These are phyloP conservation scores for Penicillium malachiteum DNA, from an alignment of 495 filamentous ascomycete genomes.

Conservation along the genomic window DNA sequence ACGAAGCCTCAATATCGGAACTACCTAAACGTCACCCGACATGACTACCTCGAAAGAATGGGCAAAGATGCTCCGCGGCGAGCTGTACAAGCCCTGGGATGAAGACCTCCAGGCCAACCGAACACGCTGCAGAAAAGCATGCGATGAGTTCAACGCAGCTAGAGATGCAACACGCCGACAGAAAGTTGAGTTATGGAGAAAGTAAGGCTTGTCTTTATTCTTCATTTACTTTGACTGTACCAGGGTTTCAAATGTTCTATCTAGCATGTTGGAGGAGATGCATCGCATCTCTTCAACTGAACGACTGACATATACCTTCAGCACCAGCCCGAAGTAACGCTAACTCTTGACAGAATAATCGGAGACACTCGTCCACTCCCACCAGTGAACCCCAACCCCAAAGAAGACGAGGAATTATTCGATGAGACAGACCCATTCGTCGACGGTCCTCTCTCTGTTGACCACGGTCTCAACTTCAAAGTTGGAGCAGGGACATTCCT, in stretches of 20 bases:
- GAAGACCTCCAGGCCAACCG: slow-evolving; percentile 56
- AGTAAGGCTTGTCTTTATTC: slow-evolving; percentile 47
- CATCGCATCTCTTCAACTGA: too few species aligned
- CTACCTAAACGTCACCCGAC: background rate
- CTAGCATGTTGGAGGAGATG: too few species aligned
- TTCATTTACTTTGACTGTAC: too few species aligned
- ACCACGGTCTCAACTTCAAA: slow-evolving; percentile 71
- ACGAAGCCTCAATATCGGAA: background rate
- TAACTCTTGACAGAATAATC: slow-evolving; percentile 45
- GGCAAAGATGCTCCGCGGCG: slow-evolving; percentile 38
- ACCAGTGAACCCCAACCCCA: slow-evolving; percentile 44
- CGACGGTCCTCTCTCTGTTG: slow-evolving; percentile 65
- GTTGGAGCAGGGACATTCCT: slow-evolving; percentile 66
- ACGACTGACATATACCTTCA: too few species aligned
- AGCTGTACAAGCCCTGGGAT: slow-evolving; percentile 50
- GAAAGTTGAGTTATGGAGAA: slow-evolving; percentile 64
- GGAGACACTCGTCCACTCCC: slow-evolving; percentile 61
- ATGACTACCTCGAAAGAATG: slow-evolving; percentile 25
- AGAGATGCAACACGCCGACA: slow-evolving; percentile 51
- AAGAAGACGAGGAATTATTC: slow-evolving; percentile 59
- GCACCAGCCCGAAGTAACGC: background rate
- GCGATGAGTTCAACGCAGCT: slow-evolving; percentile 58
- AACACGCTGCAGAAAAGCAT: slow-evolving; percentile 56
- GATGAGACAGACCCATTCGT: slow-evolving; percentile 59
- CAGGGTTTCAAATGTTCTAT: too few species aligned